Base-by-base conservation (phyloP, 495 filamentous ascomycete species). In the Hypoxylon subgilvum region DNA sequence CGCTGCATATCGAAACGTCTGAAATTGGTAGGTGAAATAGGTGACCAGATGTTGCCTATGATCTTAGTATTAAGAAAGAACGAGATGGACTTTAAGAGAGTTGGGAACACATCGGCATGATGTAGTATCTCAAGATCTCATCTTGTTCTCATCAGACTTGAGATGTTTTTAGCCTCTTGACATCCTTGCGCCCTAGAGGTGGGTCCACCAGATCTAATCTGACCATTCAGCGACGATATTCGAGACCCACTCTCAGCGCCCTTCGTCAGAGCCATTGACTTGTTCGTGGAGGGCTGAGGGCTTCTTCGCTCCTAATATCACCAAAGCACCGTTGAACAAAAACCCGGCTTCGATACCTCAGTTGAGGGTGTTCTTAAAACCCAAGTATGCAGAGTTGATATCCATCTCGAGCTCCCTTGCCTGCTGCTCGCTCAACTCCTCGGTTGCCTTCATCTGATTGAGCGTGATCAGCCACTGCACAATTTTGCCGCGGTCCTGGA, bases 381-480 rank as follows among this genome's bases (percentile, higher is more conserved):
- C 92, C 54, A 91, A 82, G 70, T 97, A 97, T 17, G 92, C 92
- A 52, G 87, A 86, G 66, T 94, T 88, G 71, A 94, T 94, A 69
- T 96, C 89, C 69, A 95, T 84, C 30, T 89, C 82, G 61, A 97
- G 77, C 72, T 99, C 89, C 40, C 95, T 79, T 4, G 88, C 87
- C 73, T 97, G 91, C 12, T 91, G 87, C 65, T 96, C 89, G 52
- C 78, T 86, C 64, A 99, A 73, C 70, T 96, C 92, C 57, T 97
- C 92, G 1, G 91, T 91, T 16, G 91, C 92, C 60, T 90, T 87
- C 94, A 97, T 97, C 72, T 96, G 91, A 70, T 99, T 97, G 61
- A 99, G 76, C 19, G 88, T 85, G 65, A 99, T 99, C 63, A 99
- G 79, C 95, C 95, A 99, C 68, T 95, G 91, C 34, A 99, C 90